Percentiles rank a stretch among this genome's conserved stretches.
phyloP scores from a whole-genome alignment of 176 grass and related monocot species.

The Raddia distichophylla region DNA sequence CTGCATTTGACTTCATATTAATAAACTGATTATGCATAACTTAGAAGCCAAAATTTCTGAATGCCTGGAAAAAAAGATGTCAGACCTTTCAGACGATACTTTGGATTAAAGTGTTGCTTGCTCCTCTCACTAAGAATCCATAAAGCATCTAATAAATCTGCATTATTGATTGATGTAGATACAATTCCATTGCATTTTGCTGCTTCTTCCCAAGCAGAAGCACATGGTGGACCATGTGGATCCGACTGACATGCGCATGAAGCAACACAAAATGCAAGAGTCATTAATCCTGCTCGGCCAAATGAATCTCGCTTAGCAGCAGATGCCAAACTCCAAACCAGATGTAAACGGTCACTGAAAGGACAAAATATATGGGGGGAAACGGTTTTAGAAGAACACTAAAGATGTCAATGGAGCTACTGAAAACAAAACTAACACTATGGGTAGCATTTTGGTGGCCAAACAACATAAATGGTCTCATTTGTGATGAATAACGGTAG shows the following conservation, averaged over 20 bases:
- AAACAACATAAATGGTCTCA: slow-evolving; percentile 30
- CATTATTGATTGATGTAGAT: slow-evolving; percentile 37
- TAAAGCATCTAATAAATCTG: slow-evolving; percentile 76
- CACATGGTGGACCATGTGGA: slow-evolving; percentile 43
- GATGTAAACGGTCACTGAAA: slow-evolving; percentile 71
- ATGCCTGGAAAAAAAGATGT: slow-evolving; percentile 15
- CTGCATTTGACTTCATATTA: slow-evolving; percentile 53
- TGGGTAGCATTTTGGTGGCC: neutral
- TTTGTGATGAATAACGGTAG: slow-evolving; percentile 2
- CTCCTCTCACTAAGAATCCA: slow-evolving; percentile 84
- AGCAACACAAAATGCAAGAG: slow-evolving; percentile 83
- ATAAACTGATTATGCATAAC: slow-evolving; percentile 38
- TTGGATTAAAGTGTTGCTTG: slow-evolving; percentile 97
- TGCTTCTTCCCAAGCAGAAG: slow-evolving; percentile 40
- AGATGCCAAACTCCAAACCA: slow-evolving; percentile 81
- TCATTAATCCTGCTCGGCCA: slow-evolving; percentile 93
- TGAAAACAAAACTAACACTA: slow-evolving; percentile 32
- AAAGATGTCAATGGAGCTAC: slow-evolving; percentile 4
- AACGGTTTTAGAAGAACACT: slow-evolving; percentile 19
- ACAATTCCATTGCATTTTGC: slow-evolving; percentile 44
- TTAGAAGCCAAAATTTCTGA: slow-evolving; percentile 12
- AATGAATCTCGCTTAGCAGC: slow-evolving; percentile 75
- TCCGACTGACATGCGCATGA: slow-evolving; percentile 62
- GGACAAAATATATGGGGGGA: slow-evolving; percentile 40
- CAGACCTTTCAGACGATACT: slow-evolving; percentile 93